Evolutionary conservation across 108 stramenopile species (phyloP).

Genomic region (Pseudonitzschia pungens): DNA sequence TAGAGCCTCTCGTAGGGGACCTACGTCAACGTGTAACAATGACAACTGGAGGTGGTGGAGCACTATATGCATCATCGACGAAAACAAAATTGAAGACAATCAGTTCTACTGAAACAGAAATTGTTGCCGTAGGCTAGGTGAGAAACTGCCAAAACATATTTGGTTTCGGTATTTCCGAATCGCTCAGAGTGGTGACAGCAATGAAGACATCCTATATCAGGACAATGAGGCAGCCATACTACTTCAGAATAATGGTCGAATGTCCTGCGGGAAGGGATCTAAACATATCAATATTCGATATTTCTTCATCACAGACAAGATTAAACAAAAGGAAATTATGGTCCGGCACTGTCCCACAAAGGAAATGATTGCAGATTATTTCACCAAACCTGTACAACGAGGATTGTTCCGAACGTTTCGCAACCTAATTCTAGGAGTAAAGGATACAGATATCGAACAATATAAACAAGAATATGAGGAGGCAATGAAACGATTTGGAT

Average conservation of each 20-base stretch:
- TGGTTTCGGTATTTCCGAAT: constrained; percentile 39
- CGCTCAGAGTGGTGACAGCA: constrained; percentile 4
- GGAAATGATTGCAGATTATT: too few species aligned
- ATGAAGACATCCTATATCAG: constrained; percentile 33
- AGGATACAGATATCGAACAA: background rate
- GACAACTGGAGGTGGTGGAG: constrained; percentile 25
- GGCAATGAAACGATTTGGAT: background rate
- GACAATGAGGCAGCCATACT: constrained; percentile 58
- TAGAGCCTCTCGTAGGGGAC: too few species aligned
- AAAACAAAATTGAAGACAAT: constrained; percentile 28
- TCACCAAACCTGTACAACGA: constrained; percentile 47
- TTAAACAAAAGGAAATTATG: constrained; percentile 4
- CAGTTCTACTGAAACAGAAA: constrained; percentile 43
- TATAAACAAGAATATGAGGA: background rate
- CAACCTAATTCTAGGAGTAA: constrained; percentile 26
- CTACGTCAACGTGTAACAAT: too few species aligned
- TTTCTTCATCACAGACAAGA: constrained; percentile 45
- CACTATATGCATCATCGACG: constrained; percentile 1
- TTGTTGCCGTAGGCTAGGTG: constrained; percentile 27
- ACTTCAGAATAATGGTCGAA: constrained; percentile 51
- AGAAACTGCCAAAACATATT: constrained; percentile 25
- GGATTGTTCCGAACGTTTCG: constrained; percentile 36
- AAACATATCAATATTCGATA: constrained; percentile 49
- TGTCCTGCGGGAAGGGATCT: constrained; percentile 43
- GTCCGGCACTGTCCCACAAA: constrained; percentile 46